Conservation (phyloP, 179 eudicot species). For the Silene vulgaris region DNA sequence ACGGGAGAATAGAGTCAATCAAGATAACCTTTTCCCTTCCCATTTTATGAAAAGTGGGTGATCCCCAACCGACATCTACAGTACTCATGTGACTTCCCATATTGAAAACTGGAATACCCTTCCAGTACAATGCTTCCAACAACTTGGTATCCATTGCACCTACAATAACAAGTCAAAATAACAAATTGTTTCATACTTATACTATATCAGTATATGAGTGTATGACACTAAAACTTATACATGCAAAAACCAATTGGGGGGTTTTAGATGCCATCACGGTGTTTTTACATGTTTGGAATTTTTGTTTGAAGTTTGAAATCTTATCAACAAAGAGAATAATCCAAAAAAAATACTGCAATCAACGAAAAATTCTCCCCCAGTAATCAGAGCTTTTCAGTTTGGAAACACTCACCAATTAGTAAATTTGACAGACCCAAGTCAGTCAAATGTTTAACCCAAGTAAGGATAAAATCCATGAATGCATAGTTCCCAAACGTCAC, state of each 20-base stretch:
- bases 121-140: slow-evolving; percentile 89
- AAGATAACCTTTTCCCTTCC: slow-evolving; percentile 93
- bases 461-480: slow-evolving; percentile 93
- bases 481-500: slow-evolving; percentile 98
- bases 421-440: slow-evolving; percentile 76
- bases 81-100: slow-evolving; percentile 99
- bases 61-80: slow-evolving; percentile 93
- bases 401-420: slow-evolving; percentile 63
- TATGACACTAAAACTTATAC: not conserved
- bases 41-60: slow-evolving; percentile 96
- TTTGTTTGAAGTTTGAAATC: not conserved
- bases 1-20: slow-evolving; percentile 76
- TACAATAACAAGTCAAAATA: slow-evolving; percentile 31
- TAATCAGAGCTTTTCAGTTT: slow-evolving; percentile 4
- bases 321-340: not conserved
- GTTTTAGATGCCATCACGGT: not conserved
- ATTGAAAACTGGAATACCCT: slow-evolving; percentile 88
- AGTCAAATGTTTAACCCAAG: slow-evolving; percentile 91
- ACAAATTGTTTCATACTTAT: not conserved
- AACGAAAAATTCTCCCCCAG: not conserved
- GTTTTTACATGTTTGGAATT: not conserved
- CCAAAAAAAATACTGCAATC: not conserved
- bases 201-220: not conserved
- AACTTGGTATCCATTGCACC: slow-evolving; percentile 98
- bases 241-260: not conserved